Base-by-base conservation (phyloP, 2,329 filamentous ascomycete species). In the Davidsoniella australis region DNA sequence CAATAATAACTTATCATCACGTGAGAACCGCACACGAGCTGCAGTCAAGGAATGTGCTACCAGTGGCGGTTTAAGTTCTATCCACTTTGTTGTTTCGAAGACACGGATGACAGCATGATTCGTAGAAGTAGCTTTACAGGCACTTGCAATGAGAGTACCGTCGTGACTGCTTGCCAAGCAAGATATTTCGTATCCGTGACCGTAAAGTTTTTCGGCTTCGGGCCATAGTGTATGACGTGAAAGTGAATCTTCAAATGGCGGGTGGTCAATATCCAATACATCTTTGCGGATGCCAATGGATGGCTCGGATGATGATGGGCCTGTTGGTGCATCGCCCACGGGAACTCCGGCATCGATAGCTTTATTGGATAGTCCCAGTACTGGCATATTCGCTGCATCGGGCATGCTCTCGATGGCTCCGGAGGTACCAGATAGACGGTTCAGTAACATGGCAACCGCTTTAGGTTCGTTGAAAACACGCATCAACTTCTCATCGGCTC, bases 401-500 rank as follows among this genome's bases (percentile, higher is more conserved):
- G 87, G 85, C 61, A 94, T 72, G 24, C 66, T 58, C 36, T 68
- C 63, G 2, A 64, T 58, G 10, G 55, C 57, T 3, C 49, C 55
- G 9, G 44, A 47, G 36, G 66, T 62, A 4, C 74, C 78, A 54
- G 80, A 81, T 2, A 94, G 71, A 7, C 69, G 73, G 51, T 72
- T 65, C 2, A 95, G 72, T 56, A 96, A 72, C 16, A 73, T 70
- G 0, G 87, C 87, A 8, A 94, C 84, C 4, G 82, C 82, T 60
- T 78, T 83, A 5, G 91, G 91, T 64, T 94, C 80, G 59, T 83
- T 80, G 63, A 98, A 98, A 2, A 98, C 89, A 20, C 91, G 82
- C 62, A 98, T 76, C n/a, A 98, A 76, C 65, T 98, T 98, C 68
- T 98, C 91, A 56, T 98, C 91, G 2, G 91, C 91, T 5, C 91